Evolutionary conservation across 1,284 basidiomycete genomes (phyloP).

Genomic region (Tilletia horrida): DNA sequence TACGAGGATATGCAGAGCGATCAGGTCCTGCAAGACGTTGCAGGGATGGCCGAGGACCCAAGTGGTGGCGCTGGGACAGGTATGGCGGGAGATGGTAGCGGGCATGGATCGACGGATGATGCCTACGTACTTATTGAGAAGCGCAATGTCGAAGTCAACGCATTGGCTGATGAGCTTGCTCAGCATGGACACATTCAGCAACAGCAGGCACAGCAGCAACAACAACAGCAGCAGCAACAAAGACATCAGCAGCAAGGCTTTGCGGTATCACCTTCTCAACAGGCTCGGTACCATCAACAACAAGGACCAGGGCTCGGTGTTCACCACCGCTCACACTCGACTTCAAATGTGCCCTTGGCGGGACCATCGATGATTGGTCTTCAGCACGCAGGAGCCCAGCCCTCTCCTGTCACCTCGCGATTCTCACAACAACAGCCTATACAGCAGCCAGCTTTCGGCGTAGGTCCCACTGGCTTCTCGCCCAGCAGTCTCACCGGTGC

Average conservation of each 20-base stretch:
- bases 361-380: background rate
- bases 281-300: background rate
- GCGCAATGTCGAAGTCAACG: constrained; percentile 62
- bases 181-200: constrained; percentile 29
- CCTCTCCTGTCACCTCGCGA: too few relatives aligned
- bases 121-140: constrained; percentile 64
- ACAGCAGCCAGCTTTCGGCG: too few relatives aligned
- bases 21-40: background rate
- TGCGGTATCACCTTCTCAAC: background rate
- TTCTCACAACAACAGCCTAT: background rate
- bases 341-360: background rate
- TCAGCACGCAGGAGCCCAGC: too few relatives aligned
- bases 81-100: constrained; percentile 24
- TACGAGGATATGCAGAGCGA: background rate
- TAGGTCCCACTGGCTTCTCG: constrained; percentile 3
- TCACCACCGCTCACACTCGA: background rate
- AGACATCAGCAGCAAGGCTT: too few relatives aligned
- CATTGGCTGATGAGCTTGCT: constrained; percentile 59
- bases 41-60: too few relatives aligned
- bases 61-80: background rate
- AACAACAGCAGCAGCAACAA: background rate
- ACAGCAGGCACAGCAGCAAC: constrained; percentile 20
- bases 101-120: constrained; percentile 52
- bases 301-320: background rate
- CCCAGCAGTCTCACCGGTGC: constrained; percentile 8